Conservation (phyloP, 345 rosid genomes). For the Zanthoxylum bungeanum region DNA sequence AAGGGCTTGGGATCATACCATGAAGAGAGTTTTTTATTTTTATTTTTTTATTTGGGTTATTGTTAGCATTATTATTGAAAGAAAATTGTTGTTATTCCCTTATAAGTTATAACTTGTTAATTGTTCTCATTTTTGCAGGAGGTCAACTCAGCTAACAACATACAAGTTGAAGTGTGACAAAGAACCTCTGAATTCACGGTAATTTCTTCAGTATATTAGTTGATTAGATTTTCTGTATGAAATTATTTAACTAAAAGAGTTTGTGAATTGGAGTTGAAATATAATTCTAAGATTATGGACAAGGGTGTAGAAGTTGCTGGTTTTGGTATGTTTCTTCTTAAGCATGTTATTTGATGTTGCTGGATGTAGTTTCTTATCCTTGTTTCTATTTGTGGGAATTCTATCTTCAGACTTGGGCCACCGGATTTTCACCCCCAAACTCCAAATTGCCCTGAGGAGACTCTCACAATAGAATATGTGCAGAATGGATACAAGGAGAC, state of each 20-base stretch:
- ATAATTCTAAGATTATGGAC: background rate
- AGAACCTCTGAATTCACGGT: slow-evolving; percentile 86
- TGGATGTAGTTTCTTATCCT: slow-evolving; percentile 18
- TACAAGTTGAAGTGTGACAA: slow-evolving; percentile 95
- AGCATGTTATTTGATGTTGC: background rate
- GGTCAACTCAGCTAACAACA: slow-evolving; percentile 57
- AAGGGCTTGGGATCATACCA: background rate
- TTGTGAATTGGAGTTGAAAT: background rate
- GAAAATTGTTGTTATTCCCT: background rate
- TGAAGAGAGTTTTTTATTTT: slow-evolving; percentile 1
- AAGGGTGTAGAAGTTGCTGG: slow-evolving; percentile 8
- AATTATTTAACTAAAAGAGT: slow-evolving; percentile 3
- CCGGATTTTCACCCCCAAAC: slow-evolving; percentile 95
- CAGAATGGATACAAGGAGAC: slow-evolving; percentile 87
- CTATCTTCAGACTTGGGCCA: slow-evolving; percentile 72
- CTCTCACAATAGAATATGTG: slow-evolving; percentile 75
- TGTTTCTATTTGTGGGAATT: slow-evolving; percentile 9
- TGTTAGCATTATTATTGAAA: background rate
- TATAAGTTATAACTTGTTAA: background rate
- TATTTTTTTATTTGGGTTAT: background rate
- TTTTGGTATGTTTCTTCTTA: slow-evolving; percentile 3
- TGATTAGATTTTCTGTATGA: background rate
- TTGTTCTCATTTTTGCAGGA: slow-evolving; percentile 46
- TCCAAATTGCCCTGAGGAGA: slow-evolving; percentile 89
- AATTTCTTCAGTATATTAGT: slow-evolving; percentile 22